Evolutionary conservation across 2,329 filamentous ascomycete species (phyloP).

Genomic region (Trichophyton verrucosum): DNA sequence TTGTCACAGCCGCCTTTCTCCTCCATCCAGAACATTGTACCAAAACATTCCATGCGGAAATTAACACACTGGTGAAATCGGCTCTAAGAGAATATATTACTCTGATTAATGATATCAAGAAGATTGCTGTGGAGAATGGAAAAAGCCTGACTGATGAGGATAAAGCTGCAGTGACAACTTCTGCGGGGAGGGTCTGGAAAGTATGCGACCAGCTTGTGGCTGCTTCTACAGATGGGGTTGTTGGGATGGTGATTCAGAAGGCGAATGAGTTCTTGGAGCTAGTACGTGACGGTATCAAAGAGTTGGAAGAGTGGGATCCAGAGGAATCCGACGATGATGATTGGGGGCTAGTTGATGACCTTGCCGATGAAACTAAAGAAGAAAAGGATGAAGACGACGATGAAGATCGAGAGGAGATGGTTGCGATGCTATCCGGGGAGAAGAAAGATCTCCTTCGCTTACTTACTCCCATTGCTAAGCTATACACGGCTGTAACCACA

Average conservation of each 20-base stretch:
- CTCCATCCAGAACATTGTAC: constrained; percentile 53
- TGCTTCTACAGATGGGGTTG: constrained; percentile 55
- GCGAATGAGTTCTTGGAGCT: constrained; percentile 62
- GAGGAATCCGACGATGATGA: constrained; percentile 48
- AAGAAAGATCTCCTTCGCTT: constrained; percentile 33
- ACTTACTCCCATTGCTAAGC: constrained; percentile 32
- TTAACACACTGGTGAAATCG: constrained; percentile 46
- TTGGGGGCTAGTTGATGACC: constrained; percentile 13
- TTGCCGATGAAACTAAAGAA: constrained; percentile 11
- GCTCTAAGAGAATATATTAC: constrained; percentile 51
- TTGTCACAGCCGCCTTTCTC: constrained; percentile 58
- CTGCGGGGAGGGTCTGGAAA: constrained; percentile 72
- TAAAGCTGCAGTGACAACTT: constrained; percentile 46
- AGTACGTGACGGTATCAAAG: constrained; percentile 69
- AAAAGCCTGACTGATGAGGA: constrained; percentile 20
- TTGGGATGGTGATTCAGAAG: constrained; percentile 56
- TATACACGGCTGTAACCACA: constrained; percentile 33
- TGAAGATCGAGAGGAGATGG: constrained; percentile 17
- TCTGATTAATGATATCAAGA: constrained; percentile 48
- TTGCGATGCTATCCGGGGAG: constrained; percentile 26
- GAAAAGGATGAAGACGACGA: constrained; percentile 14
- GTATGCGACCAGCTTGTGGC: constrained; percentile 61
- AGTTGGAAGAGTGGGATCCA: constrained; percentile 78
- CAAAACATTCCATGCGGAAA: constrained; percentile 48
- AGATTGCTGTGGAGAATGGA: constrained; percentile 31